Conservation (phyloP, 2,329 filamentous ascomycete genomes). For the Botrytis cinerea region DNA sequence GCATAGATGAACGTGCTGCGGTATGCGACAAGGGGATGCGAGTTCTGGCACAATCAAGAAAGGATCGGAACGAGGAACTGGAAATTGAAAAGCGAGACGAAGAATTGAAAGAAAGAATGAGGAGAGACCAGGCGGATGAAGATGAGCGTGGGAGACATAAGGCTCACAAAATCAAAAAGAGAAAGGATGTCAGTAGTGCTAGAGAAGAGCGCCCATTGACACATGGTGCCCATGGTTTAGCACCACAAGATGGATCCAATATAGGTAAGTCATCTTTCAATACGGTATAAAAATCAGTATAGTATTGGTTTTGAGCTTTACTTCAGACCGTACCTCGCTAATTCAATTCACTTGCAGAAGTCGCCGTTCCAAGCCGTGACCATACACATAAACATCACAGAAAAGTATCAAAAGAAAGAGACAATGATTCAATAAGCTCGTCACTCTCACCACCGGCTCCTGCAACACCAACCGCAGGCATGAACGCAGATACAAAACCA, state of each 20-base stretch:
- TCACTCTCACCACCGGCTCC: slow-evolving; percentile 61
- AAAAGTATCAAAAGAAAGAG: slow-evolving; percentile 29
- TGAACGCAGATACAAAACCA: slow-evolving; percentile 60
- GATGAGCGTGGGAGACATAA: slow-evolving; percentile 52
- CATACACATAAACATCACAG: slow-evolving; percentile 26
- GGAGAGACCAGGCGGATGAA: slow-evolving; percentile 51
- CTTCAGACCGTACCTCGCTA: neutral
- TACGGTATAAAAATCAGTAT: neutral
- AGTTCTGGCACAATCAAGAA: slow-evolving; percentile 64
- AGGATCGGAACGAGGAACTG: slow-evolving; percentile 59
- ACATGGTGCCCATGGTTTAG: slow-evolving; percentile 63
- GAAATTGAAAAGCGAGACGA: slow-evolving; percentile 50
- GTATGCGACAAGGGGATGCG: slow-evolving; percentile 75
- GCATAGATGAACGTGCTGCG: slow-evolving; percentile 66
- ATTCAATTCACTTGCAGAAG: slow-evolving; percentile 27
- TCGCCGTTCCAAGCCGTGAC: slow-evolving; percentile 33
- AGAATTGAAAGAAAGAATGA: slow-evolving; percentile 43
- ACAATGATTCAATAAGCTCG: slow-evolving; percentile 58
- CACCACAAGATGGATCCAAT: slow-evolving; percentile 63
- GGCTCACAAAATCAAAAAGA: slow-evolving; percentile 71
- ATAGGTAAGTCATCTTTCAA: slow-evolving; percentile 50
- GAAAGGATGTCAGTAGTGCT: slow-evolving; percentile 67
- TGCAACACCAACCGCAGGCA: slow-evolving; percentile 46
- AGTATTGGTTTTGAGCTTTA: neutral
- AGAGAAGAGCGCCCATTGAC: slow-evolving; percentile 60